These are phyloP conservation scores for Cladorrhinum sp. DNA, from an alignment of 2,329 filamentous ascomycete species.

Conservation along the genomic window DNA sequence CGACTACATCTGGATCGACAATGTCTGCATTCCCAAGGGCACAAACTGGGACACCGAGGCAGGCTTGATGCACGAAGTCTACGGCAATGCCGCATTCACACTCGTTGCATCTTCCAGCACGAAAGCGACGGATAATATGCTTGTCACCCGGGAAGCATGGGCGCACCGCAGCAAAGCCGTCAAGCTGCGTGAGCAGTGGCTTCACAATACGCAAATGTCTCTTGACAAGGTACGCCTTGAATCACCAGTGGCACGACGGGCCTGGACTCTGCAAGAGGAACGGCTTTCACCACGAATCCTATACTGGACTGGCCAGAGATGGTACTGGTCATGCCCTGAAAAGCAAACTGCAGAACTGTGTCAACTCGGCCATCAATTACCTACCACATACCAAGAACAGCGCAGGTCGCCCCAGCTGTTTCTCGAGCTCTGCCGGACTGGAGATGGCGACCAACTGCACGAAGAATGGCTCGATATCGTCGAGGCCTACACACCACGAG, in stretches of 20 bases:
- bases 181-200: conserved; percentile 25
- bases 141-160: conserved; percentile 25
- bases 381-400: background rate
- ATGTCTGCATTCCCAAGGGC: conserved; percentile 29
- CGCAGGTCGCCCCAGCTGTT: conserved; percentile 26
- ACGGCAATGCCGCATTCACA: conserved; percentile 29
- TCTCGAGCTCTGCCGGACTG: conserved; percentile 24
- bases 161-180: conserved; percentile 22
- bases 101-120: conserved; percentile 26
- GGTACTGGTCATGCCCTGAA: conserved; percentile 29
- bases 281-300: conserved; percentile 27
- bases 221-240: conserved; percentile 24
- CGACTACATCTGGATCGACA: conserved; percentile 29
- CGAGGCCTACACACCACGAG: conserved; percentile 26
- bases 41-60: conserved; percentile 30
- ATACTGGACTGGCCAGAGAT: conserved; percentile 28
- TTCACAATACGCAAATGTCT: conserved; percentile 22
- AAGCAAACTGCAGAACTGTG: conserved; percentile 22
- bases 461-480: conserved; percentile 30
- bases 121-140: conserved; percentile 27
- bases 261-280: conserved; percentile 30
- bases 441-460: conserved; percentile 24
- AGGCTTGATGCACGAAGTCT: conserved; percentile 28
- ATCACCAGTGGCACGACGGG: conserved; percentile 24
- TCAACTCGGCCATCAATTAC: conserved; percentile 7